A percentile compares a stretch with the other conserved stretches of the same genome.
Conservation (phyloP, 2,329 filamentous ascomycete genomes). For the Venturia effusa region DNA sequence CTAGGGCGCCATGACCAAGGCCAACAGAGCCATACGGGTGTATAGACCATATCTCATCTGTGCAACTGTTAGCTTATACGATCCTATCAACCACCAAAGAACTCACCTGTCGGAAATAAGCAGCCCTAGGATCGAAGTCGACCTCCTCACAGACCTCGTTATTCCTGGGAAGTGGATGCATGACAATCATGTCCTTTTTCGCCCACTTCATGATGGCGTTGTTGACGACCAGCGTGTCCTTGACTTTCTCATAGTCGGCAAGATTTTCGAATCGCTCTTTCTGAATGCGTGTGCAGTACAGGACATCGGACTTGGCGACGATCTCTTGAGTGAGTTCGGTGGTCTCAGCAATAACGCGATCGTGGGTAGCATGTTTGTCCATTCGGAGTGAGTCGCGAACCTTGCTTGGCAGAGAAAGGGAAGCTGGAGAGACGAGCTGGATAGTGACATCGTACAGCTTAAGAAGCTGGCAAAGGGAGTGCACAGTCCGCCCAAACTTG, state of each 20-base stretch:
- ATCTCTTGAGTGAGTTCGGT: conserved; percentile 78
- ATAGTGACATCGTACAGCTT: conserved; percentile 92
- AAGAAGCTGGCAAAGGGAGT: conserved; percentile 88
- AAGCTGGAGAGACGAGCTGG: conserved; percentile 78
- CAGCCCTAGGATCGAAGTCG: conserved; percentile 91
- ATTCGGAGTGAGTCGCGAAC: conserved; percentile 59
- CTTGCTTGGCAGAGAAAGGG: conserved; percentile 63
- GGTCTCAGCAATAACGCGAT: conserved; percentile 62
- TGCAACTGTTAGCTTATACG: conserved; percentile 30
- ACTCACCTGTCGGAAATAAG: conserved; percentile 98
- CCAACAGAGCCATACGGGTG: conserved; percentile 93
- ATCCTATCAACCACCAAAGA: background rate
- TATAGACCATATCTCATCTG: conserved; percentile 98
- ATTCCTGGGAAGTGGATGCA: conserved; percentile 92
- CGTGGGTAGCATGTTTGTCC: conserved; percentile 12
- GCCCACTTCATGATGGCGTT: conserved; percentile 82
- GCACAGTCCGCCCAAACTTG: conserved; percentile 84
- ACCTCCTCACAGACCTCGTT: conserved; percentile 91
- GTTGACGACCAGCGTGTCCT: conserved; percentile 81
- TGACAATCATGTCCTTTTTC: conserved; percentile 85
- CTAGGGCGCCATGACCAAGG: conserved; percentile 65
- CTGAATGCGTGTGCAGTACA: conserved; percentile 96
- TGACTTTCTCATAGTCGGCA: conserved; percentile 73
- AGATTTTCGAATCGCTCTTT: conserved; percentile 85
- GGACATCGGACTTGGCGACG: conserved; percentile 72